Conservation (phyloP, 768 basidiomycete species). For the Kondoa subrosea region DNA sequence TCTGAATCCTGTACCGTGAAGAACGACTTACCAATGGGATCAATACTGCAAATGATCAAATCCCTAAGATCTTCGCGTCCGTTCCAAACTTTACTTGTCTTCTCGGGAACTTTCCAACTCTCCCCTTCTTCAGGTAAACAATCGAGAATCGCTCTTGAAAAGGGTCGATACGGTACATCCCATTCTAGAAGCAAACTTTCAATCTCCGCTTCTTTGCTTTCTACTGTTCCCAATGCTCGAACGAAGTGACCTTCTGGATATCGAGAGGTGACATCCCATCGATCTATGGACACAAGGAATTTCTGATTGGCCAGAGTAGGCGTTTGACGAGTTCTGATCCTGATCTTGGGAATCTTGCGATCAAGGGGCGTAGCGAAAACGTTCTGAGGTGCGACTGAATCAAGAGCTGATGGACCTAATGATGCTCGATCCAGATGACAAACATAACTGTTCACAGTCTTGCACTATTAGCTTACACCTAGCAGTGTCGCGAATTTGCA, state of each 20-base stretch:
- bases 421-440: conserved; percentile 88
- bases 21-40: conserved; percentile 58
- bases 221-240: conserved; percentile 70
- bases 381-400: conserved; percentile 57
- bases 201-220: conserved; percentile 89
- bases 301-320: conserved; percentile 75
- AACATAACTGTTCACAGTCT: conserved; percentile 47
- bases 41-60: conserved; percentile 82
- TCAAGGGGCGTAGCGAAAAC: conserved; percentile 91
- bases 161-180: conserved; percentile 88
- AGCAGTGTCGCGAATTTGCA: conserved; percentile 31
- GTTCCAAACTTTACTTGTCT: conserved; percentile 49
- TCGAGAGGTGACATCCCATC: conserved; percentile 69
- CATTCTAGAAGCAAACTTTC: conserved; percentile 85
- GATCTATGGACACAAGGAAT: conserved; percentile 85
- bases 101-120: conserved; percentile 76
- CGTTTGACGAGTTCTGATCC: conserved; percentile 85
- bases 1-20: conserved; percentile 7
- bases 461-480: neutral
- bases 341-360: conserved; percentile 75
- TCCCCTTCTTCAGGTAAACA: conserved; percentile 83
- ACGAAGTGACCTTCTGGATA: conserved; percentile 98
- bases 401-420: conserved; percentile 55
- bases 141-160: conserved; percentile 82
- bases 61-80: conserved; percentile 74